Percentiles rank a stretch among this genome's conserved stretches.
phyloP scores from a whole-genome alignment of 495 filamentous ascomycete species.

The Talaromyces adpressus region DNA sequence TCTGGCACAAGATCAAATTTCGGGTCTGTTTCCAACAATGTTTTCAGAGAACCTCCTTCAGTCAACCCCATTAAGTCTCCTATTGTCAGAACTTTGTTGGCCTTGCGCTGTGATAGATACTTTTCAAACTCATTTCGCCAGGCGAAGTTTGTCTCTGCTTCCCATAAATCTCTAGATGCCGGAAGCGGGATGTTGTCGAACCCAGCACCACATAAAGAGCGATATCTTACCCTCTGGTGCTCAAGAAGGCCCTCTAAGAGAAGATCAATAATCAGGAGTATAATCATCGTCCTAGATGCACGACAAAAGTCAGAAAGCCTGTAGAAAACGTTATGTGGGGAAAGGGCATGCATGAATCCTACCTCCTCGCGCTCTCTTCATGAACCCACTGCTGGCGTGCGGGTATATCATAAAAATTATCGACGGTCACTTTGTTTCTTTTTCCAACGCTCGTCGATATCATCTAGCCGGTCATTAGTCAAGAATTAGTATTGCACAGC shows the following conservation, averaged over 20 bases:
- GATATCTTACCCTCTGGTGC: neutral
- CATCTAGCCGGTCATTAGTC: neutral
- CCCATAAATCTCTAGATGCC: slow-evolving; percentile 7
- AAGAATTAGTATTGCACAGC: neutral
- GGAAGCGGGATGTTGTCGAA: slow-evolving; percentile 4
- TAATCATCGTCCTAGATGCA: neutral
- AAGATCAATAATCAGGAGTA: slow-evolving; percentile 3
- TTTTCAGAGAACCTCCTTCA: neutral
- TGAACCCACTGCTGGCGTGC: slow-evolving; percentile 3
- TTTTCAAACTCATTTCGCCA: slow-evolving; percentile 6
- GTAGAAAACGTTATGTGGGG: neutral
- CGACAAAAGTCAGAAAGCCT: neutral
- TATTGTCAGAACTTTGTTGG: neutral
- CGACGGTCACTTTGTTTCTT: neutral
- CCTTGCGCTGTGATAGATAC: neutral
- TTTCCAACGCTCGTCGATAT: neutral
- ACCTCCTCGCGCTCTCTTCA: slow-evolving; percentile 6
- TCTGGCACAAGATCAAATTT: slow-evolving; percentile 3
- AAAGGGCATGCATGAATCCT: neutral
- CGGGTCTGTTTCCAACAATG: neutral
- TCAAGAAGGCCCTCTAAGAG: slow-evolving; percentile 1
- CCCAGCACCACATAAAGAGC: neutral
- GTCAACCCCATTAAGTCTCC: slow-evolving; percentile 1
- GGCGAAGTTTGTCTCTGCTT: slow-evolving; percentile 1
- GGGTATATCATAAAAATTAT: neutral